Evolutionary conservation across 257 asterid genomes (phyloP).

Genomic region (Penstemon eatonii): DNA sequence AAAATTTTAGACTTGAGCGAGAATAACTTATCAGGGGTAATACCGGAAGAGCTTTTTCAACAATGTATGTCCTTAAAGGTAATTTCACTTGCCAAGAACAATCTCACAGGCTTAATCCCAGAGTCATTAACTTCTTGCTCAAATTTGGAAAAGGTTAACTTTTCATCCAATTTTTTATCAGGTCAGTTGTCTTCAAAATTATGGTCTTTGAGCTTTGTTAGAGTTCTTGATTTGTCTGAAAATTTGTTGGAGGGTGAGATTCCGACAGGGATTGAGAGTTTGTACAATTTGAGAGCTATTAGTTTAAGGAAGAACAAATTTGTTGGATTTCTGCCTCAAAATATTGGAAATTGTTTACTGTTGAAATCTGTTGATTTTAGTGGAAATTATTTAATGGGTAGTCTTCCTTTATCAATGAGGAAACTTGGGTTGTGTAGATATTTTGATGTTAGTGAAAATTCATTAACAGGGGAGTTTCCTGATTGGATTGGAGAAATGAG

Average conservation of each 20-base stretch:
- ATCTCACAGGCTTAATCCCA: slow-evolving; percentile 66
- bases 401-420: slow-evolving; percentile 61
- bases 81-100: slow-evolving; percentile 69
- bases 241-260: slow-evolving; percentile 70
- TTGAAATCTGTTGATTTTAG: slow-evolving; percentile 56
- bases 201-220: slow-evolving; percentile 60
- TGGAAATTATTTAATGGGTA: slow-evolving; percentile 54
- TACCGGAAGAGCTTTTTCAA: slow-evolving; percentile 57
- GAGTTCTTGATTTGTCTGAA: slow-evolving; percentile 60
- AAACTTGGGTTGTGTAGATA: slow-evolving; percentile 47
- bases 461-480: slow-evolving; percentile 56
- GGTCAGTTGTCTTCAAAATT: slow-evolving; percentile 54
- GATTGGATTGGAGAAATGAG: slow-evolving; percentile 81
- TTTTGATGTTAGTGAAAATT: slow-evolving; percentile 54
- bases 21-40: slow-evolving; percentile 50
- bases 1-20: slow-evolving; percentile 59
- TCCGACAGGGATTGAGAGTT: slow-evolving; percentile 52
- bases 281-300: slow-evolving; percentile 44
- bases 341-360: slow-evolving; percentile 58
- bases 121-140: slow-evolving; percentile 56
- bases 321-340: slow-evolving; percentile 62
- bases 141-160: slow-evolving; percentile 47
- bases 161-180: slow-evolving; percentile 63
- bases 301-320: slow-evolving; percentile 53
- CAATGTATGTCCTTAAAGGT: slow-evolving; percentile 59